phyloP scores from a whole-genome alignment of 139 green algal genomes.

The Chlamydomonas incerta region DNA sequence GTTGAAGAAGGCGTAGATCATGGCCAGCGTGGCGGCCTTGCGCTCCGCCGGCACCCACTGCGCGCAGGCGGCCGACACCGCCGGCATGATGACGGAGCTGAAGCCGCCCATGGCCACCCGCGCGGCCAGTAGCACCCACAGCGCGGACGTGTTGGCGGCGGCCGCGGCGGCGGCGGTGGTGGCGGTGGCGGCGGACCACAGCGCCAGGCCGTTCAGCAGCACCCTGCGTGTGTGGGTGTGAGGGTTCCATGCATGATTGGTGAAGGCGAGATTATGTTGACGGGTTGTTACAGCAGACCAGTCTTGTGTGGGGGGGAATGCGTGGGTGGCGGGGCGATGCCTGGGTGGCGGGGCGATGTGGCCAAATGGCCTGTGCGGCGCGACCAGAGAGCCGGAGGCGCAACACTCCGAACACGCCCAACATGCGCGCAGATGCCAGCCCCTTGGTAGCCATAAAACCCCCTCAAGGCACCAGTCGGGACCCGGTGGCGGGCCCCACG shows the following conservation, averaged over 20 bases:
- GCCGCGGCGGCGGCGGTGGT: conserved; percentile 50
- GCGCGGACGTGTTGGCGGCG: conserved; percentile 28
- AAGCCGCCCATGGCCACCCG: conserved; percentile 61
- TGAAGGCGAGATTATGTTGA: neutral
- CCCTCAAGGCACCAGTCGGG: too few species aligned
- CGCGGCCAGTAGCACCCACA: conserved; percentile 16
- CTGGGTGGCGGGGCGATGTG: too few species aligned
- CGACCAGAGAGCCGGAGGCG: too few species aligned
- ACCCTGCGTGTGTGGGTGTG: conserved; percentile 52
- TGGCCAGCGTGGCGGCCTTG: conserved; percentile 51
- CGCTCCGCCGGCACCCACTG: conserved; percentile 62
- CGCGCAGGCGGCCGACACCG: conserved; percentile 63
- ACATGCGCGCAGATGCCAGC: too few species aligned
- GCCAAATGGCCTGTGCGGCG: too few species aligned
- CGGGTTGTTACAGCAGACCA: too few species aligned
- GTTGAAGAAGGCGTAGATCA: conserved; percentile 74
- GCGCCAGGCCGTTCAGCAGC: conserved; percentile 61
- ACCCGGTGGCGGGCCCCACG: too few species aligned
- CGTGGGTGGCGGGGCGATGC: too few species aligned
- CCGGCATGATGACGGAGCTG: conserved; percentile 75
- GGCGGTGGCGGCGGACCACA: conserved; percentile 66
- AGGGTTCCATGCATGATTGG: too few species aligned
- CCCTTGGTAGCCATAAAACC: too few species aligned
- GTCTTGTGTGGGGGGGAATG: neutral
- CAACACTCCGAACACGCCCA: too few species aligned